phyloP scores from a whole-genome alignment of 352 stramenopile genomes.

The Phytopythium aichiense region DNA sequence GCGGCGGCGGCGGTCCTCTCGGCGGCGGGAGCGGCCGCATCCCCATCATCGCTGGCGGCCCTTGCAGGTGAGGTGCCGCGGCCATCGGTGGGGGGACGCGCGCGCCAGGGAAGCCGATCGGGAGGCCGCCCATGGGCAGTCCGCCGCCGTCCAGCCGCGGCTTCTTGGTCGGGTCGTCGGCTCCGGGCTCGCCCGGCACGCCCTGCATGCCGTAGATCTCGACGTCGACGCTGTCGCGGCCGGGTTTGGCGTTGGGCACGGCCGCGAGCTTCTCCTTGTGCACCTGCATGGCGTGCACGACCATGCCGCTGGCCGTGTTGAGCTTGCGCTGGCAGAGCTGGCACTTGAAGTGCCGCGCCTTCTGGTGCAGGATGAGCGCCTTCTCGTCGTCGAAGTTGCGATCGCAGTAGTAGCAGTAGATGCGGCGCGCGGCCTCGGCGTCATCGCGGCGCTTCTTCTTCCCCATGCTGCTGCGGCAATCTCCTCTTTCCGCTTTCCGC shows the following conservation, averaged over 20 bases:
- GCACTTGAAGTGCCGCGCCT: slow-evolving; percentile 92
- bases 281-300: slow-evolving; percentile 86
- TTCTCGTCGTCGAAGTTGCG: slow-evolving; percentile 90
- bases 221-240: slow-evolving; percentile 70
- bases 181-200: slow-evolving; percentile 44
- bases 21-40: slow-evolving; percentile 46
- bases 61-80: slow-evolving; percentile 1
- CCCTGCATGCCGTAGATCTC: slow-evolving; percentile 91
- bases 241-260: slow-evolving; percentile 85
- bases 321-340: slow-evolving; percentile 90
- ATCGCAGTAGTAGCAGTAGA: slow-evolving; percentile 94
- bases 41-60: slow-evolving; percentile 30
- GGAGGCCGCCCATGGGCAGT: slow-evolving; percentile 36
- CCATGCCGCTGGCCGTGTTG: slow-evolving; percentile 85
- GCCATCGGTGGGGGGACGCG: slow-evolving; percentile 29
- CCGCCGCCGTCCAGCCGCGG: slow-evolving; percentile 29
- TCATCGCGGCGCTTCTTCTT: slow-evolving; percentile 86
- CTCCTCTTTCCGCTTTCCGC: too few species aligned
- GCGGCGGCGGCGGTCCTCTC: slow-evolving; percentile 26
- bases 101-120: slow-evolving; percentile 36
- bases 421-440: slow-evolving; percentile 41
- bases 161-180: slow-evolving; percentile 34
- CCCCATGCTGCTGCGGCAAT: slow-evolving; percentile 34
- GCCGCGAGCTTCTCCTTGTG: slow-evolving; percentile 83
- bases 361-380: slow-evolving; percentile 92